Conservation (phyloP, 176 grass and related monocot genomes). For the Oryza officinalis region DNA sequence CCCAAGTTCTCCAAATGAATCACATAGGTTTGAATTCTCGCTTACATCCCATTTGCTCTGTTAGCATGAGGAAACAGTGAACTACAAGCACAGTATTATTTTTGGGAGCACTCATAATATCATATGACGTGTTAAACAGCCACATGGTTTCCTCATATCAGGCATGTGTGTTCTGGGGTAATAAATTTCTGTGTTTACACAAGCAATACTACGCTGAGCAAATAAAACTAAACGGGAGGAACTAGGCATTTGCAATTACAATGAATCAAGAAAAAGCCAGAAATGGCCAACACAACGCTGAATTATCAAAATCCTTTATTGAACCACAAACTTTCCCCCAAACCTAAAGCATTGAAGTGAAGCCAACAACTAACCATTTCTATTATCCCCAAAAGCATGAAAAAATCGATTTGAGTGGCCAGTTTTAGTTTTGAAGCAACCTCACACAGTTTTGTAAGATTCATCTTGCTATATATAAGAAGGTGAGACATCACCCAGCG, state of each 20-base stretch:
- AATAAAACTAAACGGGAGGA: no score
- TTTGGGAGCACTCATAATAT: background rate
- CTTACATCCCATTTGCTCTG: background rate
- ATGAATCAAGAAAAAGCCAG: background rate
- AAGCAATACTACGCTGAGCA: no score
- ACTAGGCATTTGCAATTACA: background rate
- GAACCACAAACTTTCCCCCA: background rate
- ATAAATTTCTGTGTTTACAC: no score
- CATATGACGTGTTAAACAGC: background rate
- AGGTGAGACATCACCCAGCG: background rate
- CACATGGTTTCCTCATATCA: background rate
- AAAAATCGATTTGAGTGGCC: background rate
- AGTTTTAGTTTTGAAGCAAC: background rate
- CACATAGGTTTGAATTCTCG: background rate
- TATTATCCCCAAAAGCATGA: conserved; percentile 1
- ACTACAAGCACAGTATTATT: background rate
- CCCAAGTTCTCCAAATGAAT: background rate
- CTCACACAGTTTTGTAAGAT: conserved; percentile 4
- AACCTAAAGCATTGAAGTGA: background rate
- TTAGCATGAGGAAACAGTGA: background rate
- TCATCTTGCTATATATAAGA: background rate
- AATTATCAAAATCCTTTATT: no score
- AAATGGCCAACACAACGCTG: background rate
- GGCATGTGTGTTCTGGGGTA: background rate
- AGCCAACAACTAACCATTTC: background rate